A percentile compares a stretch with the other conserved stretches of the same genome.
These are phyloP conservation scores for Nothophytophthora sp. DNA, from an alignment of 352 stramenopile species.

Conservation along the genomic window DNA sequence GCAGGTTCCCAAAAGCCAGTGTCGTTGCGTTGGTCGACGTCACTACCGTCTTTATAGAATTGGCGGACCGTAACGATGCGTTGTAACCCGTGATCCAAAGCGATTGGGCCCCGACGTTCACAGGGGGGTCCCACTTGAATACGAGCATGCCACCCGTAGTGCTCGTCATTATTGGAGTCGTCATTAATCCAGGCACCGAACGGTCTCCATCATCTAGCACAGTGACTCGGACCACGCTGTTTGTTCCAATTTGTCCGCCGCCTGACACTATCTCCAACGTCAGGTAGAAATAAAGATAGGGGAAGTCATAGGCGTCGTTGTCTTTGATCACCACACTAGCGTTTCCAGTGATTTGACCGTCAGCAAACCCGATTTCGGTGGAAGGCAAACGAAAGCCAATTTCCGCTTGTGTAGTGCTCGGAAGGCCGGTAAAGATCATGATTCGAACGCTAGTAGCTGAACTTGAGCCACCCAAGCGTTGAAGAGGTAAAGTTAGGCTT, in stretches of 20 bases:
- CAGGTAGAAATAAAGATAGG: constrained; percentile 47
- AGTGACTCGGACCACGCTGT: constrained; percentile 27
- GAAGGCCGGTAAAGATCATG: background rate
- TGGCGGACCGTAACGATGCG: constrained; percentile 15
- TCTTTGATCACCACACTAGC: constrained; percentile 39
- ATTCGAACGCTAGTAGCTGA: constrained; percentile 30
- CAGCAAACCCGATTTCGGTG: constrained; percentile 34
- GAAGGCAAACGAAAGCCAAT: constrained; percentile 33
- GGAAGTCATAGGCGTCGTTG: constrained; percentile 50
- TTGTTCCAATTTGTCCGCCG: constrained; percentile 26
- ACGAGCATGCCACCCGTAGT: constrained; percentile 51
- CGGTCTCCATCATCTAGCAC: constrained; percentile 54
- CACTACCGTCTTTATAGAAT: constrained; percentile 7
- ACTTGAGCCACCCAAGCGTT: constrained; percentile 34
- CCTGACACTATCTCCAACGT: constrained; percentile 26
- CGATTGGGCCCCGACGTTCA: constrained; percentile 40
- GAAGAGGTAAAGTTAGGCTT: constrained; percentile 28
- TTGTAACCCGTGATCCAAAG: constrained; percentile 49
- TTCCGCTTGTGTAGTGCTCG: constrained; percentile 18
- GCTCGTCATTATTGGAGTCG: constrained; percentile 5
- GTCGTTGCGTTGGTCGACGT: constrained; percentile 40
- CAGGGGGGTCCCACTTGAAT: constrained; percentile 39
- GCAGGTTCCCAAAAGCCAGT: constrained; percentile 27
- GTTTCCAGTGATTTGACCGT: constrained; percentile 22
- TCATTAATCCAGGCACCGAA: constrained; percentile 38